Base-by-base conservation (phyloP, 345 rosid genomes). In the Boechera stricta region DNA sequence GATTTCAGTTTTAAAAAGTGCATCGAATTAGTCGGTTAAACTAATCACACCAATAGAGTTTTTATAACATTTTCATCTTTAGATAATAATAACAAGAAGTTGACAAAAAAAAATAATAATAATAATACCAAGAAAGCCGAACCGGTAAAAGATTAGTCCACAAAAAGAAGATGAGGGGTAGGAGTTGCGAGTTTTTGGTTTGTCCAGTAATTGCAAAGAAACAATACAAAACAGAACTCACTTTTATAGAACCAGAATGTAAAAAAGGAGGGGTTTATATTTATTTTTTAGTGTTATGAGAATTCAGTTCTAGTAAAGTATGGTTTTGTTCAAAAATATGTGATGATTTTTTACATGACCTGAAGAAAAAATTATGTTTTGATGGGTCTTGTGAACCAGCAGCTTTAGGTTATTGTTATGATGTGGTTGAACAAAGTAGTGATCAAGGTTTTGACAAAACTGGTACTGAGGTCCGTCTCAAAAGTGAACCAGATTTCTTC, bases 381-480 rank as follows among this genome's bases (percentile, higher is more conserved):
- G 5, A 15, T 41, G 53, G 53, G 29, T 69, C 36, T 56, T 31
- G 44, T 69, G 64, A 70, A 41, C 53, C 21, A 48, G 47, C 38
- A 53, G 73, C 53, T 28, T 10, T n/a, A 39, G n/a, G 72, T 10
- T 35, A 12, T 12, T 38, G 35, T 36, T 31, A 54, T 28, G 29
- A 28, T 53, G 10, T 67, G 45, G 18, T 55, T 35, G 10, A 21
- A 54, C 16, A 54, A 9, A 54, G 11, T 21, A 21, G 1, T 55
- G 16, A 41, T 35, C 47, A 33, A 5, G 26, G 47, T 55, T 39
- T 55, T n/a, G 18, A 7, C 16, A 58, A 57, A 42, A 12, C 42
- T 54, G 64, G 41, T 28, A 41, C 6, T 68, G 10, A 69, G 28
- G 16, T 26, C 51, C 26, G 29, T 3, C 44, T 18, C 10, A 66